phyloP scores from a whole-genome alignment of 805 yeast genomes.

The Cyberlindnera subsufficiens region DNA sequence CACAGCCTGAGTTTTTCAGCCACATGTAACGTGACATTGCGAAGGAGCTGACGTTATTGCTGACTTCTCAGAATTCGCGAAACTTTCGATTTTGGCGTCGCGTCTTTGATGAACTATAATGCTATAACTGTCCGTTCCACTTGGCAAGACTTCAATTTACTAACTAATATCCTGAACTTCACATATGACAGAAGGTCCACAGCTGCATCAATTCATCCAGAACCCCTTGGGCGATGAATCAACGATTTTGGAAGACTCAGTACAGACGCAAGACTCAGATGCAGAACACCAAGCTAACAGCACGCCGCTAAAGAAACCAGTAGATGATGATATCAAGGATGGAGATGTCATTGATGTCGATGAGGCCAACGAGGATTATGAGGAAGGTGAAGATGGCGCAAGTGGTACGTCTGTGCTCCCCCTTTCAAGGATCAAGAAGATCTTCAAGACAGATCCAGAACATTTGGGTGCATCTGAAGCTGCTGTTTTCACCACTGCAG shows the following conservation, averaged over 20 bases:
- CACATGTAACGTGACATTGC: too few species aligned
- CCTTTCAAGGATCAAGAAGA: slow-evolving; percentile 60
- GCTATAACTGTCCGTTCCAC: too few species aligned
- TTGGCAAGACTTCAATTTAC: too few species aligned
- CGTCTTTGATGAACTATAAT: too few species aligned
- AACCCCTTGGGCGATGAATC: slow-evolving; percentile 7
- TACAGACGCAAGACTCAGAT: neutral
- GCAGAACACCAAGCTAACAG: neutral
- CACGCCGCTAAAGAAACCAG: neutral
- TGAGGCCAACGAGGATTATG: slow-evolving; percentile 10
- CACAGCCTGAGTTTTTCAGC: too few species aligned
- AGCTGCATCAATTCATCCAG: slow-evolving; percentile 16
- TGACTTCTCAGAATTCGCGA: too few species aligned
- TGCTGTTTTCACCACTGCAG: slow-evolving; percentile 69
- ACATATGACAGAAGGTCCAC: slow-evolving; percentile 13
- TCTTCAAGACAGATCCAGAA: slow-evolving; percentile 72
- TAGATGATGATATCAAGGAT: slow-evolving; percentile 1
- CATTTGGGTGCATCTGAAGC: slow-evolving; percentile 59
- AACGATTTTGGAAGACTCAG: neutral
- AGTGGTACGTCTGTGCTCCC: slow-evolving; percentile 43
- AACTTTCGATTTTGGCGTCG: too few species aligned
- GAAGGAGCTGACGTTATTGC: too few species aligned
- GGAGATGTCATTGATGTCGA: slow-evolving; percentile 3
- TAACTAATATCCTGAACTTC: neutral
- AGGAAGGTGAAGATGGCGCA: slow-evolving; percentile 23